Evolutionary conservation across 805 yeast species (phyloP), one percentile per base, ranked within the genome.

Genomic region (Kazachstania taianensis): DNA sequence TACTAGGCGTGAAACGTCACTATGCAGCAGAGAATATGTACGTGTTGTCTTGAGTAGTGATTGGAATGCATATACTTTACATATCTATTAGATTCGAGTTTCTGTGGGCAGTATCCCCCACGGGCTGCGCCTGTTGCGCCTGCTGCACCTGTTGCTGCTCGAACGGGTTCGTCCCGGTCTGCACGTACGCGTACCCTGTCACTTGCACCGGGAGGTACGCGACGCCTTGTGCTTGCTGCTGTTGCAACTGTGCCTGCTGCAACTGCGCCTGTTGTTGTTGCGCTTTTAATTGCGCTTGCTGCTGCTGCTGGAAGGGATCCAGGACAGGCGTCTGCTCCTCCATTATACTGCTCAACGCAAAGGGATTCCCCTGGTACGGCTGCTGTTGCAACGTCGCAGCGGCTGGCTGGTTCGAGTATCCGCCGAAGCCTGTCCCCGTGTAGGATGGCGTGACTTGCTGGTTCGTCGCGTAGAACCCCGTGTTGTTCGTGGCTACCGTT

Each of bases 331-430:
- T n/a, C 14, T 28, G 30, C 22, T 43, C 42, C 12, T 44, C 41
- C 40, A 38, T 29, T 28, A 43, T 24, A 29, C 52, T 54, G 5
- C 48, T 55, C 30, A 55, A 36, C 3, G 62, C 46, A 43, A 66
- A 65, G 23, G 70, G 70, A 41, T 65, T 61, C 13, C 47, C 49
- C 60, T 5, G 61, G 19, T 19, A 22, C 9, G 5, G 46, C 23
- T 23, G 37, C 15, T 27, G 37, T 20, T 5, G 23, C 14, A 13
- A 20, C 3, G 12, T n/a, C 12, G 25, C 12, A 22, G 24, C 24
- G 10, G 20, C 29, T 33, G 30, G 27, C 43, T n/a, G n/a, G n/a
- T n/a, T n/a, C n/a, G n/a, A n/a, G n/a, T n/a, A n/a, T n/a, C n/a
- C n/a, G n/a, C n/a, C n/a, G n/a, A n/a, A n/a, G n/a, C n/a, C n/a